phyloP scores from a whole-genome alignment of 768 basidiomycete species.

The Trametes gibbosa region DNA sequence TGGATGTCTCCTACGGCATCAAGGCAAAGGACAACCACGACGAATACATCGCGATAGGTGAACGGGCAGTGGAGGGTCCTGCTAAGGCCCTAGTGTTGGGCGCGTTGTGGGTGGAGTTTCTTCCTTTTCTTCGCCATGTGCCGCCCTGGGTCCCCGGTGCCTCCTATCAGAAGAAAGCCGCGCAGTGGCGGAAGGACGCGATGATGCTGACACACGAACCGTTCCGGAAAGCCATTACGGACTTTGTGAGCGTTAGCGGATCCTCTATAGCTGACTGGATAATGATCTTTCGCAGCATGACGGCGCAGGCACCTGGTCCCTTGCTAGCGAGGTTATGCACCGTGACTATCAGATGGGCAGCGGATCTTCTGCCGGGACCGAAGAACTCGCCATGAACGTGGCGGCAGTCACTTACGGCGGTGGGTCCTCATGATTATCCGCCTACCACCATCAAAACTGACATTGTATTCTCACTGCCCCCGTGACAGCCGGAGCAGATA shows the following conservation, averaged over 20 bases:
- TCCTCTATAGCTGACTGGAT: neutral
- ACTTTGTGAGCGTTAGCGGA: neutral
- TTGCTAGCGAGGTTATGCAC: constrained; percentile 1
- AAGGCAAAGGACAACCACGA: neutral
- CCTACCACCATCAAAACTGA: neutral
- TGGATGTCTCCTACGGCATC: constrained; percentile 19
- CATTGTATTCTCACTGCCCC: neutral
- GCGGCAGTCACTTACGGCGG: constrained; percentile 16
- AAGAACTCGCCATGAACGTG: constrained; percentile 10
- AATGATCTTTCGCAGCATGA: neutral
- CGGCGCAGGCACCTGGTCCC: neutral
- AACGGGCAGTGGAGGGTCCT: constrained; percentile 3
- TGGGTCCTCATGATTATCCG: no score
- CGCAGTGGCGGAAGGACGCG: neutral
- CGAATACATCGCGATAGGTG: constrained; percentile 1
- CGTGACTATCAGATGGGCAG: neutral
- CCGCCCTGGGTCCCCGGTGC: constrained; percentile 26
- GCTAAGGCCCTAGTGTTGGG: constrained; percentile 1
- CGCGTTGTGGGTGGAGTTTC: constrained; percentile 8
- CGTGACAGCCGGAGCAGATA: constrained; percentile 17
- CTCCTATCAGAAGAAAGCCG: constrained; percentile 15
- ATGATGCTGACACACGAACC: constrained; percentile 8
- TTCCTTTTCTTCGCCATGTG: constrained; percentile 16
- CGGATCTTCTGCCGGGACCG: neutral
- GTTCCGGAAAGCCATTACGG: neutral